These are phyloP conservation scores for Reticulascus tulasneorum DNA, from an alignment of 2,329 filamentous ascomycete genomes.

Conservation along the genomic window DNA sequence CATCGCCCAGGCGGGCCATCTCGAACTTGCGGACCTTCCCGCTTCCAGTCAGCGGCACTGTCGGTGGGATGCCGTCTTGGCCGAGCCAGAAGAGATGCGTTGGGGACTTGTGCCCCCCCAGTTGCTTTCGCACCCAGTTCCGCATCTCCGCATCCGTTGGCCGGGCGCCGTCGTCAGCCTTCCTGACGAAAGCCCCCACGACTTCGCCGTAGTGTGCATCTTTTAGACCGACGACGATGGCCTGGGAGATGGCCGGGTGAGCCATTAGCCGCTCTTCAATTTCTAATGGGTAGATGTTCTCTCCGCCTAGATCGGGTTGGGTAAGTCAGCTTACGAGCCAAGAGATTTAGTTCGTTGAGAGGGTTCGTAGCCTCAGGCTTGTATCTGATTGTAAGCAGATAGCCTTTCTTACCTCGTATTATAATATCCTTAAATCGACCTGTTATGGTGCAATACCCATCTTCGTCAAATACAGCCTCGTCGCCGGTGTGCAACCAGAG, in stretches of 20 bases:
- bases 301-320: slow-evolving; percentile 46
- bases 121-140: slow-evolving; percentile 56
- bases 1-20: slow-evolving; percentile 53
- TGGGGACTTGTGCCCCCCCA: slow-evolving; percentile 67
- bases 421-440: slow-evolving; percentile 78
- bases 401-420: slow-evolving; percentile 59
- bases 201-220: slow-evolving; percentile 71
- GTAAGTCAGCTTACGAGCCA: slow-evolving; percentile 1
- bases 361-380: slow-evolving; percentile 12
- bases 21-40: slow-evolving; percentile 68
- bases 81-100: slow-evolving; percentile 75
- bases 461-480: slow-evolving; percentile 62
- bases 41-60: slow-evolving; percentile 65
- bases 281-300: slow-evolving; percentile 71
- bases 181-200: slow-evolving; percentile 60
- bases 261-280: slow-evolving; percentile 69
- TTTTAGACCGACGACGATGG: slow-evolving; percentile 66
- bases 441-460: slow-evolving; percentile 69
- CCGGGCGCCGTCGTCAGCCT: slow-evolving; percentile 27
- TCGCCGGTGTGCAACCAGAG: slow-evolving; percentile 68
- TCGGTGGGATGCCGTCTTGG: slow-evolving; percentile 48
- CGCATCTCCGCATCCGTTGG: slow-evolving; percentile 53
- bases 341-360: slow-evolving; percentile 14
- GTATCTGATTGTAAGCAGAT: too few relatives aligned
- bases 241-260: slow-evolving; percentile 59